Conservation (phyloP, 2,329 filamentous ascomycete genomes). For the Elsinoe batatas region DNA sequence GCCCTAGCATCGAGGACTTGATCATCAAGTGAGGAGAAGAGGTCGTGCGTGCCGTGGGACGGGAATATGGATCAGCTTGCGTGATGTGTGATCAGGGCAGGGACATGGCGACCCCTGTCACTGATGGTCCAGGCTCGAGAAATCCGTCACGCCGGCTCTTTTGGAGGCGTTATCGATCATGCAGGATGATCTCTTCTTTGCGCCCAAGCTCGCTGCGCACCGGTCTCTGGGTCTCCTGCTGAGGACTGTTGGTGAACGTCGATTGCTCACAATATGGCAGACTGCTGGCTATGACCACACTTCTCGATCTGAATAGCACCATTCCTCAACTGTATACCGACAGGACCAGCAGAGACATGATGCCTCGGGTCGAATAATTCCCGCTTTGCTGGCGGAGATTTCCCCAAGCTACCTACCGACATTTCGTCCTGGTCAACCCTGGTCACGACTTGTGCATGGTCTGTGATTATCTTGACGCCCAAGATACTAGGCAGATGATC, state of each 20-base stretch:
- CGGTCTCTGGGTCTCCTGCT: not conserved
- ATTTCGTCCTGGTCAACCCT: not conserved
- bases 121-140: not conserved
- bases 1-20: not conserved
- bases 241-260: not conserved
- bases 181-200: not conserved
- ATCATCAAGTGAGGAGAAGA: not conserved
- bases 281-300: too few species aligned
- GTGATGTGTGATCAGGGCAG: not conserved
- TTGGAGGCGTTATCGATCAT: not conserved
- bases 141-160: not conserved
- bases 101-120: not conserved
- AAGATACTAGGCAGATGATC: constrained; percentile 6
- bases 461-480: not conserved
- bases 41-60: not conserved
- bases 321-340: too few species aligned
- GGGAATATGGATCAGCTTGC: not conserved
- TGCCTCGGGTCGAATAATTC: not conserved
- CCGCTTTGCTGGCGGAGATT: not conserved
- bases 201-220: not conserved
- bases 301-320: too few species aligned
- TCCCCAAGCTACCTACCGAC: not conserved
- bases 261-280: not conserved
- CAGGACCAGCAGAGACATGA: not conserved
- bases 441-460: not conserved